A percentile compares a stretch with the other conserved stretches of the same genome.
Conservation (phyloP, 129 eudicot genomes). For the Solidago caesia region DNA sequence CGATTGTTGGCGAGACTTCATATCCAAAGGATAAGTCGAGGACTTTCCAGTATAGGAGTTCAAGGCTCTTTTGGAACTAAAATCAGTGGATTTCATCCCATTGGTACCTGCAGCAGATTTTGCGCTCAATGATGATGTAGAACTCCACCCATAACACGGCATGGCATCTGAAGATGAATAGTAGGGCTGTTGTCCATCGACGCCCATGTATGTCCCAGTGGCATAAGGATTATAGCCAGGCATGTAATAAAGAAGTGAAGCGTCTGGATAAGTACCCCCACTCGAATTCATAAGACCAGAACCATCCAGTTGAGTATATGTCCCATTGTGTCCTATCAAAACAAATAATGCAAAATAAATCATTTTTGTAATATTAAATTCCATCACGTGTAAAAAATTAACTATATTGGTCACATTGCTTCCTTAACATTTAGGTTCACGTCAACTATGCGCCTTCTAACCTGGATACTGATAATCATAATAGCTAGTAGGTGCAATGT, state of each 20-base stretch:
- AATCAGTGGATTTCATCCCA: slow-evolving; percentile 48
- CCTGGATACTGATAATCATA: slow-evolving; percentile 76
- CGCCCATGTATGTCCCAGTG: slow-evolving; percentile 44
- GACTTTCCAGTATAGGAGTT: slow-evolving; percentile 30
- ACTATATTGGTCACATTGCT: too few relatives aligned
- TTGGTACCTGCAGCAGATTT: slow-evolving; percentile 42
- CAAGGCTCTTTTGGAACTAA: slow-evolving; percentile 37
- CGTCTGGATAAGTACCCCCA: slow-evolving; percentile 47
- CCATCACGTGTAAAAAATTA: too few relatives aligned
- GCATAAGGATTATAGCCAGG: slow-evolving; percentile 60
- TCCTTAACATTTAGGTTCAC: too few relatives aligned
- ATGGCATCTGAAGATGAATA: slow-evolving; percentile 50
- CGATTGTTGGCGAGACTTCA: slow-evolving; percentile 39
- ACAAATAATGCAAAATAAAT: background rate
- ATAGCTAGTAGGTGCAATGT: slow-evolving; percentile 50
- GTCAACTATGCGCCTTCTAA: slow-evolving; percentile 26
- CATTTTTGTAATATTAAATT: too few relatives aligned
- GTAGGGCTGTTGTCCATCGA: slow-evolving; percentile 53
- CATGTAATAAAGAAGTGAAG: slow-evolving; percentile 53
- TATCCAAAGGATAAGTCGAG: slow-evolving; percentile 37
- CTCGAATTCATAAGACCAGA: slow-evolving; percentile 31
- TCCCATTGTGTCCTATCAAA: slow-evolving; percentile 55
- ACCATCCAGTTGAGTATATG: slow-evolving; percentile 47
- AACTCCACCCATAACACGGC: slow-evolving; percentile 57
- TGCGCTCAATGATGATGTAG: slow-evolving; percentile 32